Conservation (phyloP, 164 flowering plant species). For the Vitis rotundifolia region DNA sequence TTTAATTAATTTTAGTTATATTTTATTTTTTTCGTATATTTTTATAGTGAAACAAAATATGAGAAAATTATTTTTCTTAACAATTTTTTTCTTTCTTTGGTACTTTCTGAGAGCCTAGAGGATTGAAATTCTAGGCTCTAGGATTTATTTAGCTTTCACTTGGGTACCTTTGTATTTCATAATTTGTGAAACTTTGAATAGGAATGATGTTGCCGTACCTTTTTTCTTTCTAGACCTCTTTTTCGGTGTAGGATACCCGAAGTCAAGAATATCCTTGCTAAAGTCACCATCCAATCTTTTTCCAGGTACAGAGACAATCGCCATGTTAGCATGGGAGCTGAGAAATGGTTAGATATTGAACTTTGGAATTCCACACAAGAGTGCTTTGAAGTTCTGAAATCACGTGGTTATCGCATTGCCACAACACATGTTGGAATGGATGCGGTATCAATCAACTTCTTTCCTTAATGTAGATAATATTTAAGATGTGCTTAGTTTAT, state of each 20-base stretch:
- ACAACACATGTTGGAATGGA: constrained; percentile 82
- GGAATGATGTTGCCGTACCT: no score
- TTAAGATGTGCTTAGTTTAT: not conserved
- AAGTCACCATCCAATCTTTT: not conserved
- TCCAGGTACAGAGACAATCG: constrained; percentile 85
- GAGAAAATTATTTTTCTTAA: no score
- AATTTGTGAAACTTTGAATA: no score
- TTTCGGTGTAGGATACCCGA: not conserved
- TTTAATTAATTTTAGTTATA: no score
- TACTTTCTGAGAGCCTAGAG: no score
- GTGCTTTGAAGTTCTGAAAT: constrained; percentile 69
- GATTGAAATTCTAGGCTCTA: no score
- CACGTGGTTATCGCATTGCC: constrained; percentile 94
- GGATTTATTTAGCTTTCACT: no score
- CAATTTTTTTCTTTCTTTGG: no score
- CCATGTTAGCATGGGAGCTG: constrained; percentile 98
- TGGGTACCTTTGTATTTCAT: no score
- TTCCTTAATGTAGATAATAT: not conserved
- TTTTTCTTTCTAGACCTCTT: constrained; percentile 1
- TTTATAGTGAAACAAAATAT: no score
- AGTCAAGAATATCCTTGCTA: not conserved
- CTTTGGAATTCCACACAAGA: constrained; percentile 74
- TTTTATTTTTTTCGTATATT: no score
- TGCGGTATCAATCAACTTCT: constrained; percentile 45
- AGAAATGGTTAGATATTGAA: constrained; percentile 98